phyloP scores from a whole-genome alignment of 768 basidiomycete species.

The Stropharia rugosoannulata region DNA sequence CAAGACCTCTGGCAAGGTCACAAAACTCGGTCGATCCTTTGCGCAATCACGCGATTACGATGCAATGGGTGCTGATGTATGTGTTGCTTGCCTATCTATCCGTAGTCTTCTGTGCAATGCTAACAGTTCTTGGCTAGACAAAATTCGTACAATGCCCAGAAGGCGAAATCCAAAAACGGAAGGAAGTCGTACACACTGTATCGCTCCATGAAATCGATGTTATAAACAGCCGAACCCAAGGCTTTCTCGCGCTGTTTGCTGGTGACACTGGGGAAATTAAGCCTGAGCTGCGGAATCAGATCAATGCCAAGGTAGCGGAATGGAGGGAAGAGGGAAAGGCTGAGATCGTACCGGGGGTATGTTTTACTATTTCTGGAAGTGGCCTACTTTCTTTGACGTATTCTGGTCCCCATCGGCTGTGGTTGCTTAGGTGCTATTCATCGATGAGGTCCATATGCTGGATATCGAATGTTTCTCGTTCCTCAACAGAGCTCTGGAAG shows the following conservation, averaged over 20 bases:
- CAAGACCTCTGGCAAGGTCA: constrained; percentile 95
- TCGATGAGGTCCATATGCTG: constrained; percentile 99
- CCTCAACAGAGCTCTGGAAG: constrained; percentile 93
- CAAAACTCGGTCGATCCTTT: constrained; percentile 94
- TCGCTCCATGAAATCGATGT: constrained; percentile 99
- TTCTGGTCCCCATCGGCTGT: constrained; percentile 5
- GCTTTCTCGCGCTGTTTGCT: constrained; percentile 92
- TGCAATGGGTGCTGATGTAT: constrained; percentile 97
- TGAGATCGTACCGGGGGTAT: constrained; percentile 92
- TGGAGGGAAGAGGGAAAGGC: constrained; percentile 99
- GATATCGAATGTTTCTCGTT: constrained; percentile 99
- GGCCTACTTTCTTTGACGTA: constrained; percentile 5
- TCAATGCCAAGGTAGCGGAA: constrained; percentile 94
- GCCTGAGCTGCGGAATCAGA: constrained; percentile 93
- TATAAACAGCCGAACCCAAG: constrained; percentile 98
- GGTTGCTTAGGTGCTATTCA: constrained; percentile 80
- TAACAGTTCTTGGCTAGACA: constrained; percentile 53
- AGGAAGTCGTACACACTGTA: constrained; percentile 96
- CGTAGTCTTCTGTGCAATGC: background rate
- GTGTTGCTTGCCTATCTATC: constrained; percentile 28
- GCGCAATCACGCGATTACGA: constrained; percentile 98
- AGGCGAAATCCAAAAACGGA: constrained; percentile 96
- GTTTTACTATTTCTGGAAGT: constrained; percentile 23
- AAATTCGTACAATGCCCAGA: constrained; percentile 98
- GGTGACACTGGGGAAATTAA: constrained; percentile 99